Evolutionary conservation across 805 yeast genomes (phyloP), one percentile per base, ranked within the genome.

Genomic region (Ogataea naganishii): DNA sequence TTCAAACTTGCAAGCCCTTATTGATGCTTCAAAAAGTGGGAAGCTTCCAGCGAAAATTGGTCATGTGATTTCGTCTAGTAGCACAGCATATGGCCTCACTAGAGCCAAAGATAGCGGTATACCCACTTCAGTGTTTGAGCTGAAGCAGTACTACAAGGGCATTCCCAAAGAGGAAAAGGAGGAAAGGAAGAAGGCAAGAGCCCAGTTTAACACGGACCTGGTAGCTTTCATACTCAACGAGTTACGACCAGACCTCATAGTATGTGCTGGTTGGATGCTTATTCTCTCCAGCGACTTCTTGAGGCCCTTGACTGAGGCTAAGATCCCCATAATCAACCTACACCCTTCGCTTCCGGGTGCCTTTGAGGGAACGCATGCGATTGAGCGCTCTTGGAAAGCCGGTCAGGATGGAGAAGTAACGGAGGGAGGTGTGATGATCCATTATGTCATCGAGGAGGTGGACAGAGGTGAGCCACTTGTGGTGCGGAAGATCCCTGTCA

Each of bases 201-300:
- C 70, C 23, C 51, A 59, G 34, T 92, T 84, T 65, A 89, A 92
- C 53, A 50, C 56, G 24, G 96, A 92, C 39, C 65, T 92, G 25
- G 89, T 95, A 7, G 60, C 69, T 28, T 47, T 79, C 15, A 72
- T 92, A 14, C 51, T 83, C 15, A 38, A 45, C 2, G 66, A 72
- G 31, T 42, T 53, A 19, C 66, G 67, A 40, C 97, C 97, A 4
- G 83, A 82, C 41, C 64, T 92, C 39, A 76, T 92, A 23, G 96
- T 92, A 5, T 92, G 98, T 59, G 98, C 98, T 4, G 98, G 98
- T 2, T 92, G 98, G 98, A 79, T 92, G 88, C 69, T 92, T 30
- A 92, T 92, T 35, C 64, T 92, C 36, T 81, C 96, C 1, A 76
- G 84, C 4, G 64, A 72, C 14, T 86, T 85, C 41, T 63, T 92